Evolutionary conservation across 2,329 filamentous ascomycete species (phyloP).

Genomic region (Pestalotiopsis sp.): DNA sequence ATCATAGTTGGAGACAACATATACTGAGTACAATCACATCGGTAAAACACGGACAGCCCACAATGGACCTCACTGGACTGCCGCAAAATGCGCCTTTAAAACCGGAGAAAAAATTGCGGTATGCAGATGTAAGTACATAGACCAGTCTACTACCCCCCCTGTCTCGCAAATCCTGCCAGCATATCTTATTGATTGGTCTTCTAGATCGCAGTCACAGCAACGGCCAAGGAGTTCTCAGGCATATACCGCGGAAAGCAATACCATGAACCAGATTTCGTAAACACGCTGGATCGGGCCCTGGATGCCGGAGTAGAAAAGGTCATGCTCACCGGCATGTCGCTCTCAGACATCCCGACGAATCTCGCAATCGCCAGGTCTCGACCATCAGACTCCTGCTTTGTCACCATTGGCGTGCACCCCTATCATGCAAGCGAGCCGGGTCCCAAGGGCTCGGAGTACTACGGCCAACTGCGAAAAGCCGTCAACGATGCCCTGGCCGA

Average conservation of each 20-base stretch:
- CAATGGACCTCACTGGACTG: background rate
- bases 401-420: constrained; percentile 52
- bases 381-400: constrained; percentile 34
- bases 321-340: constrained; percentile 41
- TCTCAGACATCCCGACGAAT: constrained; percentile 30
- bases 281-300: constrained; percentile 41
- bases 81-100: background rate
- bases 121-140: background rate
- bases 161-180: too few species aligned
- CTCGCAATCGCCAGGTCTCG: constrained; percentile 28
- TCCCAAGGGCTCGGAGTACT: constrained; percentile 17
- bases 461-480: constrained; percentile 24
- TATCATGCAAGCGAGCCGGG: constrained; percentile 50
- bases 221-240: constrained; percentile 48
- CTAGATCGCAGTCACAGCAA: constrained; percentile 39
- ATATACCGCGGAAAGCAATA: constrained; percentile 51
- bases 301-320: constrained; percentile 43
- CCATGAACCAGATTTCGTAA: constrained; percentile 44
- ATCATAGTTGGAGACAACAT: too few species aligned
- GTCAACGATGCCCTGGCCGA: constrained; percentile 27
- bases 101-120: background rate
- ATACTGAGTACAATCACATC: too few species aligned
- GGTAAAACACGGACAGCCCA: background rate
- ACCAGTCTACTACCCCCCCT: too few species aligned
- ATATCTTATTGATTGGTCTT: background rate